Evolutionary conservation across 768 basidiomycete genomes (phyloP).

Genomic region (Mycena rosella): DNA sequence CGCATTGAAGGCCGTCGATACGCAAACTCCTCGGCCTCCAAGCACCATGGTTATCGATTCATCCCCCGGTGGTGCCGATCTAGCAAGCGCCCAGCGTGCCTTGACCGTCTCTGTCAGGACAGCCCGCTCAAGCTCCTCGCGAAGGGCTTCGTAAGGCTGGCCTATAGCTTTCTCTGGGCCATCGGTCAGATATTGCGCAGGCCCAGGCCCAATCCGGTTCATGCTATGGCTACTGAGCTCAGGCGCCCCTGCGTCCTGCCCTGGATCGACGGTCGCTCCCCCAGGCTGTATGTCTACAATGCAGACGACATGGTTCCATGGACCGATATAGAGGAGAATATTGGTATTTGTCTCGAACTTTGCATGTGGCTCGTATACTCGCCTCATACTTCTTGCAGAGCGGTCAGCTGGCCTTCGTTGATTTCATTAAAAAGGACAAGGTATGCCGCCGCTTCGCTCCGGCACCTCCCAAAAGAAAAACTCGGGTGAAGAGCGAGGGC

Average conservation of each 20-base stretch:
- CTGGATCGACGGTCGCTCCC: slow-evolving; percentile 54
- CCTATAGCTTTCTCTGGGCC: slow-evolving; percentile 41
- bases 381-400: too few relatives aligned
- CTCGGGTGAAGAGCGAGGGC: too few relatives aligned
- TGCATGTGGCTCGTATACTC: too few relatives aligned
- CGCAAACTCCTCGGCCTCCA: slow-evolving; percentile 33
- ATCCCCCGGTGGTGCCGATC: slow-evolving; percentile 53
- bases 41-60: slow-evolving; percentile 61
- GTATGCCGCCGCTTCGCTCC: too few relatives aligned
- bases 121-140: slow-evolving; percentile 44
- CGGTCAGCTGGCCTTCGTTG: too few relatives aligned
- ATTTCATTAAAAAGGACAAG: too few relatives aligned
- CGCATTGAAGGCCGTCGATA: slow-evolving; percentile 25
- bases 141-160: slow-evolving; percentile 42
- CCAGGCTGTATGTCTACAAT: slow-evolving; percentile 60
- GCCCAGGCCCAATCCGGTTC: slow-evolving; percentile 39
- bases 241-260: slow-evolving; percentile 50
- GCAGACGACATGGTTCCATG: slow-evolving; percentile 55
- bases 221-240: slow-evolving; percentile 45
- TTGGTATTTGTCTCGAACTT: too few relatives aligned
- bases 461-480: too few relatives aligned
- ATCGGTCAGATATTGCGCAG: slow-evolving; percentile 41
- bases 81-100: slow-evolving; percentile 45
- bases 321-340: slow-evolving; percentile 50
- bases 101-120: slow-evolving; percentile 48